Evolutionary conservation across 192 early-diverging fungal species (phyloP).

Genomic region (Glomus cerebriforme): DNA sequence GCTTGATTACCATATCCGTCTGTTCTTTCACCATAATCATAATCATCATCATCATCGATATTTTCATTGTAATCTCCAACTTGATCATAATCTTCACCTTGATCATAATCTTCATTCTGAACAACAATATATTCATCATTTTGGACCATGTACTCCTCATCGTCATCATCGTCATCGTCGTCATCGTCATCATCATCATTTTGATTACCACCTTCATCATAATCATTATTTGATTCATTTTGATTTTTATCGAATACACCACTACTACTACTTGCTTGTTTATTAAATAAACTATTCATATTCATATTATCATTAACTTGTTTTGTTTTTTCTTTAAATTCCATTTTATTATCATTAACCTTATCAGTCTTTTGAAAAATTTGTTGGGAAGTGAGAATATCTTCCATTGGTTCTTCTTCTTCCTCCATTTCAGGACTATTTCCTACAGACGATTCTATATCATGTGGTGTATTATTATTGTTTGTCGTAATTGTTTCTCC

Average conservation of each 20-base stretch:
- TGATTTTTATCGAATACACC: not conserved
- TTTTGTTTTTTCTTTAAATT: constrained; percentile 12
- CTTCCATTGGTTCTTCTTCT: not conserved
- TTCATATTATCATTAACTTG: constrained; percentile 10
- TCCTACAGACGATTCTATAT: not conserved
- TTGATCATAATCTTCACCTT: not conserved
- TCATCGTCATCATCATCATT: not conserved
- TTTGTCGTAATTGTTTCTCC: not conserved
- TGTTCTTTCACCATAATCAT: not conserved
- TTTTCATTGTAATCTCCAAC: not conserved
- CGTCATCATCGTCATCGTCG: constrained; percentile 5
- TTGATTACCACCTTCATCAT: not conserved
- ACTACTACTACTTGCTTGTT: not conserved
- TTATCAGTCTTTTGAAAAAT: not conserved
- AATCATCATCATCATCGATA: not conserved
- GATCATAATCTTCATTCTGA: not conserved
- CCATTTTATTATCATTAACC: not conserved
- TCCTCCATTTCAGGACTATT: constrained; percentile 17
- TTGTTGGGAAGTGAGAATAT: not conserved
- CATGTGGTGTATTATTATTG: constrained; percentile 27
- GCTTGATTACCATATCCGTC: not conserved
- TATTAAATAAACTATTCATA: not conserved
- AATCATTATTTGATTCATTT: not conserved
- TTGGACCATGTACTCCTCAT: constrained; percentile 14
- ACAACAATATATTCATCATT: constrained; percentile 1